Percentiles rank a stretch among this genome's conserved stretches.
Conservation (phyloP, 1,139 yeast genomes). For the Diutina ranongensis region DNA sequence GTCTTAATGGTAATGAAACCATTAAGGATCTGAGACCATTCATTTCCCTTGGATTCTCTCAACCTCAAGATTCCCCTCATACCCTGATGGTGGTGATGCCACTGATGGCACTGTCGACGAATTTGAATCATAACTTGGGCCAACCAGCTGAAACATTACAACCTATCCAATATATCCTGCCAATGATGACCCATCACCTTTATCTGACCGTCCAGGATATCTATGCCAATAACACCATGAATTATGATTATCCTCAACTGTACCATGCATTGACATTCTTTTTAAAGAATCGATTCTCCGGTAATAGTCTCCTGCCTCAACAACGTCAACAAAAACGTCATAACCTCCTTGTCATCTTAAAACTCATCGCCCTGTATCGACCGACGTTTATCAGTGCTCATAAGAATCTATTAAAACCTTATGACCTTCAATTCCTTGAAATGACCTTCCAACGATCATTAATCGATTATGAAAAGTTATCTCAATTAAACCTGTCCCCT, state of each 20-base stretch:
- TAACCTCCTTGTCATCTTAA: conserved; percentile 44
- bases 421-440: conserved; percentile 56
- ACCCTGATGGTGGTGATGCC: background rate
- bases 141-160: conserved; percentile 9
- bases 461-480: conserved; percentile 51
- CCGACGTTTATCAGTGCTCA: conserved; percentile 70
- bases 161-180: conserved; percentile 33
- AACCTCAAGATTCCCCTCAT: background rate
- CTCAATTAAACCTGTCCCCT: conserved; percentile 51
- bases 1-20: background rate
- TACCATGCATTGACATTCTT: conserved; percentile 51
- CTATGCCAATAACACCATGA: conserved; percentile 40
- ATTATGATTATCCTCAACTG: conserved; percentile 58
- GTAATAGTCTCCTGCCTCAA: conserved; percentile 20
- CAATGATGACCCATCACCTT: conserved; percentile 46
- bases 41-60: conserved; percentile 23
- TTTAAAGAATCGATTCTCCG: conserved; percentile 39
- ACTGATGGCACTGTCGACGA: conserved; percentile 8
- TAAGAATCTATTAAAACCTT: conserved; percentile 48
- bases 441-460: conserved; percentile 59
- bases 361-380: conserved; percentile 57
- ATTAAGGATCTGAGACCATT: conserved; percentile 22
- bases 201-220: conserved; percentile 58
- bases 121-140: conserved; percentile 8
- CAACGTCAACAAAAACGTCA: conserved; percentile 25